Conservation (phyloP, 2,329 filamentous ascomycete genomes). For the Colletotrichum navitas region DNA sequence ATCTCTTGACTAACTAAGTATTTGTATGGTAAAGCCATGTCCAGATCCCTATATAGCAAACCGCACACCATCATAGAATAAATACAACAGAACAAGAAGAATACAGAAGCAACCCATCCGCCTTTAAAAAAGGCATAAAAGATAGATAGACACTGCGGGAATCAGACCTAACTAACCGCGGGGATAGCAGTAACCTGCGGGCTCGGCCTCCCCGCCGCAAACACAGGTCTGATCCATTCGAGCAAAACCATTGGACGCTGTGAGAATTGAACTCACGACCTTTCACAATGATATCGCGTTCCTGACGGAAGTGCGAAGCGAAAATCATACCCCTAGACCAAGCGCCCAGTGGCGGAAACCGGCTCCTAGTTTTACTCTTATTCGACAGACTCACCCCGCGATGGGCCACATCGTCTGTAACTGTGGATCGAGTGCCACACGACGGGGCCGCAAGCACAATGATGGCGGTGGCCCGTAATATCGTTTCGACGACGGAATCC, state of each 20-base stretch:
- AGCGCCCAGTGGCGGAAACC: background rate
- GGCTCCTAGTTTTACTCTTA: fast-evolving
- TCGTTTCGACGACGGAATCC: conserved; percentile 26
- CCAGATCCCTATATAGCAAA: background rate
- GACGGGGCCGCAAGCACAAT: conserved; percentile 18
- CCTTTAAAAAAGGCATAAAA: background rate
- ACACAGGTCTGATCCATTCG: background rate
- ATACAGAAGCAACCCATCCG: background rate
- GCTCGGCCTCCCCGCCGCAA: background rate
- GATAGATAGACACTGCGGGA: background rate
- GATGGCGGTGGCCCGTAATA: conserved; percentile 9
- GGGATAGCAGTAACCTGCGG: background rate
- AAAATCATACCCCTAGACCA: conserved; percentile 42
- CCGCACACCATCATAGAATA: background rate
- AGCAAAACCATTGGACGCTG: conserved; percentile 32
- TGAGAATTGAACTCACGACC: conserved; percentile 41
- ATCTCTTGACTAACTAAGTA: background rate
- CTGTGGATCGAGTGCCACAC: conserved; percentile 1
- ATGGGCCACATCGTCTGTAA: background rate
- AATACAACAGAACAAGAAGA: background rate
- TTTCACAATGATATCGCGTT: conserved; percentile 10
- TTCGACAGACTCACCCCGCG: fast-evolving
- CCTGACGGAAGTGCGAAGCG: conserved; percentile 27
- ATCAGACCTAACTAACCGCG: too few species aligned
- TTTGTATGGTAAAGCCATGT: background rate